phyloP scores from a whole-genome alignment of 768 basidiomycete genomes.

The Russula vinacea region DNA sequence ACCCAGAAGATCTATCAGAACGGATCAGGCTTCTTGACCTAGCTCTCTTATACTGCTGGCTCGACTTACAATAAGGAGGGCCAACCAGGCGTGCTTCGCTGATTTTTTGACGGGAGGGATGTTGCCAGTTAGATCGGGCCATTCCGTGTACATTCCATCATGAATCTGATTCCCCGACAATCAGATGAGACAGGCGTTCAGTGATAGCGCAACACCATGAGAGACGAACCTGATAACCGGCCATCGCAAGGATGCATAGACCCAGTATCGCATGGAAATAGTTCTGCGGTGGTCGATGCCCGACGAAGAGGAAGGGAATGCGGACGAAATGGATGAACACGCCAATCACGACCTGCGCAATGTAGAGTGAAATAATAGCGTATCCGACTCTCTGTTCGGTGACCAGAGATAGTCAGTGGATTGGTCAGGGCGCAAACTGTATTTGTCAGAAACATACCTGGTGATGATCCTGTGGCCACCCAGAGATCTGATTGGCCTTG shows the following conservation, averaged over 20 bases:
- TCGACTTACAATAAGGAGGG: conserved; percentile 22
- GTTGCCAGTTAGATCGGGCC: conserved; percentile 27
- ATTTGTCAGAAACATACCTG: conserved; percentile 28
- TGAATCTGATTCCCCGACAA: conserved; percentile 7
- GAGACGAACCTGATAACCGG: conserved; percentile 43
- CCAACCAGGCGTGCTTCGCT: conserved; percentile 23
- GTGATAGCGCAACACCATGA: not conserved
- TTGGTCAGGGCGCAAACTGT: not conserved
- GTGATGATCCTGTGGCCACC: conserved; percentile 41
- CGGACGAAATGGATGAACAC: conserved; percentile 54
- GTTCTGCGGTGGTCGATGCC: conserved; percentile 40
- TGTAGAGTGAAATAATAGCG: conserved; percentile 52
- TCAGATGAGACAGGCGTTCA: not conserved
- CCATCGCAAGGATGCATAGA: conserved; percentile 51
- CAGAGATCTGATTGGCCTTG: not conserved
- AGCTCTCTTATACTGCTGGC: not conserved
- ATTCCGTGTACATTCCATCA: conserved; percentile 25
- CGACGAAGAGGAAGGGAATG: conserved; percentile 38
- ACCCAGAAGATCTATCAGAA: conserved; percentile 20
- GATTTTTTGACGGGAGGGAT: conserved; percentile 12
- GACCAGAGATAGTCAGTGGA: not conserved
- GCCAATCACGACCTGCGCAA: conserved; percentile 50
- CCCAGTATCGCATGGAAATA: conserved; percentile 48
- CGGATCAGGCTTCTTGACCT: not conserved
- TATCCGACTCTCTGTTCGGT: conserved; percentile 48